These are phyloP conservation scores for Thalia dealbata DNA, from an alignment of 176 grass and related monocot genomes.

Conservation along the genomic window DNA sequence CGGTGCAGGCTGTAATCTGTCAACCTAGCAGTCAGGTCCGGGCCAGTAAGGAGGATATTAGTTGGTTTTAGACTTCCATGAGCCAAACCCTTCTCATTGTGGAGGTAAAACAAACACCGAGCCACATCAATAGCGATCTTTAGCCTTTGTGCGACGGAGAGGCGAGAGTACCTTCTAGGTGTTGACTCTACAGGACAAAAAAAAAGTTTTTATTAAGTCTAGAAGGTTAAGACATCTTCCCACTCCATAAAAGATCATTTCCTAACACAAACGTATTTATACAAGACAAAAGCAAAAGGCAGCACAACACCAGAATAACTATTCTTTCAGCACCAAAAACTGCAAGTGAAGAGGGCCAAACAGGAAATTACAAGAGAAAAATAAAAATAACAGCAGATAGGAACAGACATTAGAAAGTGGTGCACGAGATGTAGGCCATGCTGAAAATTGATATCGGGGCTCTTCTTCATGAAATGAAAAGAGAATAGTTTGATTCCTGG, in stretches of 20 bases:
- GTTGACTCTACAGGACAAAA: constrained; percentile 64
- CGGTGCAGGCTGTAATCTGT: constrained; percentile 71
- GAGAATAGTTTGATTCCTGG: not conserved
- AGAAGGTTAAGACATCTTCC: not conserved
- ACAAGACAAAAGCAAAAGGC: not conserved
- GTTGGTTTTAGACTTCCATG: constrained; percentile 90
- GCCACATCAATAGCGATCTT: constrained; percentile 75
- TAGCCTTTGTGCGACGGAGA: constrained; percentile 67
- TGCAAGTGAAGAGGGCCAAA: not conserved
- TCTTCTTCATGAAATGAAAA: not conserved
- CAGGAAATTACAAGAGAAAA: not conserved
- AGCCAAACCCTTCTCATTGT: constrained; percentile 68
- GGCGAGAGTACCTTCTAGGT: constrained; percentile 82
- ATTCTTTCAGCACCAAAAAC: not conserved
- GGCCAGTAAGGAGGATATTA: constrained; percentile 84
- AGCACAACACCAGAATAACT: not conserved
- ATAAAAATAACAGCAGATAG: not conserved
- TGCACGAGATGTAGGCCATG: too few relatives aligned
- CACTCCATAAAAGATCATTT: not conserved
- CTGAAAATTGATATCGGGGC: too few relatives aligned
- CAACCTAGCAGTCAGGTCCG: constrained; percentile 78
- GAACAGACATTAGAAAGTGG: not conserved
- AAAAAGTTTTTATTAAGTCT: not conserved
- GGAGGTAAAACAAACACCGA: constrained; percentile 59
- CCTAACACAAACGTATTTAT: not conserved